These are phyloP conservation scores for Teratosphaeriaceae sp. DNA, from an alignment of 2,329 filamentous ascomycete genomes.

Conservation along the genomic window DNA sequence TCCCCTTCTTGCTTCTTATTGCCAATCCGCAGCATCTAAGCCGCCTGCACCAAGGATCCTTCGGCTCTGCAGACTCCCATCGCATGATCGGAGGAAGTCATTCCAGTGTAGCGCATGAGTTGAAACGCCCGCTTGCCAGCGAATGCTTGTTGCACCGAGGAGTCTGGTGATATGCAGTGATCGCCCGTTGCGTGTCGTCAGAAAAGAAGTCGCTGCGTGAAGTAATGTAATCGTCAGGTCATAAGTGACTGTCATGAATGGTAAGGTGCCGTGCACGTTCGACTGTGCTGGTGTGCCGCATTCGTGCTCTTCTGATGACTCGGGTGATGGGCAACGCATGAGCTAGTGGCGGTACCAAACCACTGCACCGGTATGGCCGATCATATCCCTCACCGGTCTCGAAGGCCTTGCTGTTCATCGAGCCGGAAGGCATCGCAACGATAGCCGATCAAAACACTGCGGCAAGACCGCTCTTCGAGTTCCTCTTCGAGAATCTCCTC, in stretches of 20 bases:
- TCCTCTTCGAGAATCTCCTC: conserved; percentile 78
- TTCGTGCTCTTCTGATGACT: too few relatives aligned
- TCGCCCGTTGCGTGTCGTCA: conserved; percentile 1
- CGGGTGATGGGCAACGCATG: too few relatives aligned
- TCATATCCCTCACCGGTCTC: too few relatives aligned
- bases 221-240: conserved; percentile 1
- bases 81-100: too few relatives aligned
- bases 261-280: not conserved
- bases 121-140: too few relatives aligned
- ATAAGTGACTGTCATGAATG: conserved; percentile 1
- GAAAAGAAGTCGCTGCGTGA: conserved; percentile 2
- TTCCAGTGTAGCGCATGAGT: too few relatives aligned
- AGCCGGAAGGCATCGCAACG: too few relatives aligned
- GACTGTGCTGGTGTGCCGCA: too few relatives aligned
- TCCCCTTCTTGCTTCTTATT: not conserved
- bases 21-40: not conserved
- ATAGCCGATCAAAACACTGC: conserved; percentile 69
- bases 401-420: too few relatives aligned
- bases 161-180: not conserved
- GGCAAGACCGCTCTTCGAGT: conserved; percentile 89
- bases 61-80: not conserved
- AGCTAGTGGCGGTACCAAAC: too few relatives aligned
- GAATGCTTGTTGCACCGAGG: too few relatives aligned
- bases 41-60: not conserved
- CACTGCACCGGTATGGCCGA: too few relatives aligned